A percentile compares a stretch with the other conserved stretches of the same genome.
Conservation (phyloP, 805 yeast genomes). For the Myxozyma vanderwaltii region DNA sequence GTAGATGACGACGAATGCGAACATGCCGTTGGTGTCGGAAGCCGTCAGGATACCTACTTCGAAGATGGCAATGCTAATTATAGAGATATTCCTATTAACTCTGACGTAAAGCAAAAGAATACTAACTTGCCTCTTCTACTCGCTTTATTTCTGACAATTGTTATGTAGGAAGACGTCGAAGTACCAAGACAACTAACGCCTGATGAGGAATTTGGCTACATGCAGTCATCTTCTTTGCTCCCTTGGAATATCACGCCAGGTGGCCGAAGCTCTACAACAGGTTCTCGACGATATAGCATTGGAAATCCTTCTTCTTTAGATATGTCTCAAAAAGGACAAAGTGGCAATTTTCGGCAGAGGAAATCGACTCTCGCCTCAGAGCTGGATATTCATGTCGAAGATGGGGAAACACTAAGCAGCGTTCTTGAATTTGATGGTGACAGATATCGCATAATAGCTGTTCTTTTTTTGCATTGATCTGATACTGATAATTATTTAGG, state of each 20-base stretch:
- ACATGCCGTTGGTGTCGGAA: no score
- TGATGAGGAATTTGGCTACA: conserved; percentile 1
- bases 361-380: conserved; percentile 1
- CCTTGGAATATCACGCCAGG: conserved; percentile 11
- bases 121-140: neutral
- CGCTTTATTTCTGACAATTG: no score
- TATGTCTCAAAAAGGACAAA: neutral
- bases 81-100: neutral
- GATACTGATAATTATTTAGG: neutral
- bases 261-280: neutral
- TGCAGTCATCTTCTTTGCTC: conserved; percentile 5
- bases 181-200: conserved; percentile 7
- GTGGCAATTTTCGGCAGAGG: neutral
- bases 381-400: conserved; percentile 3
- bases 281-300: neutral
- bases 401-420: neutral
- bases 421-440: neutral
- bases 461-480: neutral
- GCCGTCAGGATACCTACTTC: no score
- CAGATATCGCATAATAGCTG: neutral
- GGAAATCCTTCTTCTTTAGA: neutral
- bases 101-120: neutral
- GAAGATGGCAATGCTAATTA: neutral
- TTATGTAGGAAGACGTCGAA: conserved; percentile 10
- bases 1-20: neutral